A percentile compares a stretch with the other conserved stretches of the same genome.
phyloP scores from a whole-genome alignment of 805 yeast species.

The Suhomyces canberraensis region DNA sequence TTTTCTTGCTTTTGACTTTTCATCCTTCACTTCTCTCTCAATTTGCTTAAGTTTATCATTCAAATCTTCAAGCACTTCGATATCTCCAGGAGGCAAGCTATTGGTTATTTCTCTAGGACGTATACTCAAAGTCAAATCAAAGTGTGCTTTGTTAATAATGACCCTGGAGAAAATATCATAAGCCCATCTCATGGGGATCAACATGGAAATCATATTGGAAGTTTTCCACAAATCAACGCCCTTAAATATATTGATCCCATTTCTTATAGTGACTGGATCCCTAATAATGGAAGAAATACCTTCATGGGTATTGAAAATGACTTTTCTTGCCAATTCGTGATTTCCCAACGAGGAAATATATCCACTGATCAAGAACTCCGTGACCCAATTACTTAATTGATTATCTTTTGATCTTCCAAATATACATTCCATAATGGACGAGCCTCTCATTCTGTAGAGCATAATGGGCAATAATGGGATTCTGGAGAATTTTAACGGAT shows the following conservation, averaged over 20 bases:
- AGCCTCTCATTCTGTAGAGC: constrained; percentile 34
- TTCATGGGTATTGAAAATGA: constrained; percentile 12
- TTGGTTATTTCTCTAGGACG: constrained; percentile 36
- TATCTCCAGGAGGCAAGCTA: constrained; percentile 17
- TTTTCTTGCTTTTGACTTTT: neutral
- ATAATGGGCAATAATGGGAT: constrained; percentile 39
- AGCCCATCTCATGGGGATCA: constrained; percentile 35
- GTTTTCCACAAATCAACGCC: constrained; percentile 30
- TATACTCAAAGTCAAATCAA: constrained; percentile 23
- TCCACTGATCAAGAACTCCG: constrained; percentile 35
- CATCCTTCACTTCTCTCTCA: neutral
- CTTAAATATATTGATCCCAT: constrained; percentile 9
- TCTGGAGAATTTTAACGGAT: constrained; percentile 35
- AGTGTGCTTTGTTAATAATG: constrained; percentile 32
- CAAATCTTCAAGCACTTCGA: constrained; percentile 22
- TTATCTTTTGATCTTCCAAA: constrained; percentile 14
- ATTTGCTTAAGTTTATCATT: constrained; percentile 6
- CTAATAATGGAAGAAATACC: neutral
- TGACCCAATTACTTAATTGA: constrained; percentile 19
- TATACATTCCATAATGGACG: constrained; percentile 28
- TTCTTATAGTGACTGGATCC: neutral
- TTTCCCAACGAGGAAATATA: constrained; percentile 37
- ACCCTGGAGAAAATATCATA: constrained; percentile 33
- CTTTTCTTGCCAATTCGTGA: constrained; percentile 24
- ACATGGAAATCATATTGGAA: constrained; percentile 29